phyloP scores from a whole-genome alignment of 2,329 filamentous ascomycete species.

The Pseudocercospora ulei region DNA sequence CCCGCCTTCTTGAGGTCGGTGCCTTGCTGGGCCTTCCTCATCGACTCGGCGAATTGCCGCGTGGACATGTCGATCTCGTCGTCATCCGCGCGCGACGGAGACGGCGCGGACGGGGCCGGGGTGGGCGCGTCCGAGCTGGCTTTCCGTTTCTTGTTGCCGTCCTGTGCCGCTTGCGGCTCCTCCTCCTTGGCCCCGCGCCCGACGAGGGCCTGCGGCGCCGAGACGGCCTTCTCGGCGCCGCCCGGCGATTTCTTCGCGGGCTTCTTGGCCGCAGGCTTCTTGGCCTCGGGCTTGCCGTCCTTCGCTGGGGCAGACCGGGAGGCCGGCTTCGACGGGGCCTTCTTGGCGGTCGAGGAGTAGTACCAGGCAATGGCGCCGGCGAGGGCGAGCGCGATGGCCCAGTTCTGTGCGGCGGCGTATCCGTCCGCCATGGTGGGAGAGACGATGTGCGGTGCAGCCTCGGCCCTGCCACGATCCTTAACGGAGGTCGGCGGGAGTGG shows the following conservation, averaged over 20 bases:
- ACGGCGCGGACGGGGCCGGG: conserved; percentile 20
- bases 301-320: conserved; percentile 5
- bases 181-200: neutral
- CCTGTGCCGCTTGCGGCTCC: conserved; percentile 5
- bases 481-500: too few relatives aligned
- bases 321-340: conserved; percentile 10
- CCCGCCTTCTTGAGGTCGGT: conserved; percentile 54
- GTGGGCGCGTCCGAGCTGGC: conserved; percentile 22
- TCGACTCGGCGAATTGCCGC: conserved; percentile 65
- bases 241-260: conserved; percentile 12
- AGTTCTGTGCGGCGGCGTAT: conserved; percentile 11
- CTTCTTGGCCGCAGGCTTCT: conserved; percentile 10
- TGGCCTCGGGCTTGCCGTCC: conserved; percentile 1
- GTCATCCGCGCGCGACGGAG: conserved; percentile 34
- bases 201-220: conserved; percentile 1
- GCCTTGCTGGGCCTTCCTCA: conserved; percentile 62
- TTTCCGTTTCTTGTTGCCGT: conserved; percentile 33
- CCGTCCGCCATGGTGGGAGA: conserved; percentile 1
- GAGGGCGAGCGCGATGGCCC: conserved; percentile 7
- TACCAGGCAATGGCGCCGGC: conserved; percentile 10
- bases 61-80: conserved; percentile 57
- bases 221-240: conserved; percentile 11
- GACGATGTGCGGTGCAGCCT: conserved; percentile 1
- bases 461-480: too few relatives aligned
- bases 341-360: conserved; percentile 16